Evolutionary conservation across 208 protist species (phyloP).

Genomic region (Leishmania tarentolae): DNA sequence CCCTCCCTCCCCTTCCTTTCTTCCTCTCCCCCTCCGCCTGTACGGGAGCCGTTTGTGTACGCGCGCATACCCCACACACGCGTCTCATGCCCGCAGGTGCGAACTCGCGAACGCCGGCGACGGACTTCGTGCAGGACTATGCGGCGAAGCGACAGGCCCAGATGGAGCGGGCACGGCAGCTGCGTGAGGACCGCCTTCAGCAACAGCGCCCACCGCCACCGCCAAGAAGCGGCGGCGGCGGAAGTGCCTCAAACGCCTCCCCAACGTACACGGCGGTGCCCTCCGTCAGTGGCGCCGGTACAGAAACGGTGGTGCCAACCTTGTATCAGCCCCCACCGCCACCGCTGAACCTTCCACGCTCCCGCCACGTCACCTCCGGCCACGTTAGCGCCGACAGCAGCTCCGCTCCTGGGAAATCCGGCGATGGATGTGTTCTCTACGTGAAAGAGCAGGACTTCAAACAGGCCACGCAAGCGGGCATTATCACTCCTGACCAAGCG

Average conservation of each 20-base stretch:
- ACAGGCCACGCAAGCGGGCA: conserved; percentile 62
- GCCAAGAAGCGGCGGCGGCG: neutral
- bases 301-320: neutral
- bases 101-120: conserved; percentile 44
- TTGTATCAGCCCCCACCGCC: conserved; percentile 8
- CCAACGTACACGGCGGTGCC: conserved; percentile 7
- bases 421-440: conserved; percentile 41
- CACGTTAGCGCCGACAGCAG: neutral
- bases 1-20: neutral
- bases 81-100: conserved; percentile 9
- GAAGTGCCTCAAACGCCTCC: conserved; percentile 14
- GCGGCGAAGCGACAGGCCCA: conserved; percentile 84
- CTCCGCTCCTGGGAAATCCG: neutral
- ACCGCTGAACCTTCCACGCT: conserved; percentile 12
- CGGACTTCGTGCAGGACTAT: conserved; percentile 89
- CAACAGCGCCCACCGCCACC: conserved; percentile 13
- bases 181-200: conserved; percentile 72
- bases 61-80: neutral
- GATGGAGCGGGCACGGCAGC: conserved; percentile 70
- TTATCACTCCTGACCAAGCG: conserved; percentile 85
- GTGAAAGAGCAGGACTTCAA: conserved; percentile 79
- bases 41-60: neutral
- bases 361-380: conserved; percentile 6
- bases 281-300: conserved; percentile 5
- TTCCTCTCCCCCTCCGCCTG: neutral